Base-by-base conservation (phyloP, 495 filamentous ascomycete genomes). In the Pseudomonodictys pantanalensis region DNA sequence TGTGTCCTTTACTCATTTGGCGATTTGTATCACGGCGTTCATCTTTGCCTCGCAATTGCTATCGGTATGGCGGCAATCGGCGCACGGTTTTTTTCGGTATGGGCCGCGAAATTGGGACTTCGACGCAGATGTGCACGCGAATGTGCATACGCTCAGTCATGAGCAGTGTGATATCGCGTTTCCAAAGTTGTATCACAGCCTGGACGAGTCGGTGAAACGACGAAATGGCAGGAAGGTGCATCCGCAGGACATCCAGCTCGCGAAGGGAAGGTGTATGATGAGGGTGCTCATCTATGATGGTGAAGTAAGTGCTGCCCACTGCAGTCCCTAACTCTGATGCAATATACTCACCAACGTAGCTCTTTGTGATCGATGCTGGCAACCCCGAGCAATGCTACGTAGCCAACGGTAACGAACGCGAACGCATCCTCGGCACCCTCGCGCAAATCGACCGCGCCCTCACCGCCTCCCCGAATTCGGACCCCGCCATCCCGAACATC, bases 91-190 rank as follows among this genome's bases (percentile, higher is more conserved):
- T 25, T 24, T 35, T 18, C 24, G n/a, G 22, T 51, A 42, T 20
- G 42, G 55, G 20, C 58, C 29, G 5, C 48, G 51, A 12, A 22
- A 12, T 7, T 62, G 58, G 58, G 6, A 29, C 1, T 62, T 62
- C 35, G 51, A 62, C 28, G 29, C 58, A 2, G 58, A 62, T 35
- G 1, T 48, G 22, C 58, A 62, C 25, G 50, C 58, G 1, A 62
- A 62, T 46, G 50, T 62, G 42, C 58, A 62, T 26, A 62, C 58
- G 2, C 44, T 62, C 3, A 55, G 23, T 17, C 42, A 62, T 18
- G 58, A 62, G 28, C 58, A 62, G 25, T 62, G 58, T 32, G 58
- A 62, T 26, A 55, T 53, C 50, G 58, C 50, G n/a, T 62, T 62
- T 35, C 58, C 58, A n/a, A 24, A 56, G 26, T 32, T 62, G 5